A percentile compares a stretch with the other conserved stretches of the same genome.
These are phyloP conservation scores for Ganoderma leucocontextum DNA, from an alignment of 1,284 basidiomycete genomes.

Conservation along the genomic window DNA sequence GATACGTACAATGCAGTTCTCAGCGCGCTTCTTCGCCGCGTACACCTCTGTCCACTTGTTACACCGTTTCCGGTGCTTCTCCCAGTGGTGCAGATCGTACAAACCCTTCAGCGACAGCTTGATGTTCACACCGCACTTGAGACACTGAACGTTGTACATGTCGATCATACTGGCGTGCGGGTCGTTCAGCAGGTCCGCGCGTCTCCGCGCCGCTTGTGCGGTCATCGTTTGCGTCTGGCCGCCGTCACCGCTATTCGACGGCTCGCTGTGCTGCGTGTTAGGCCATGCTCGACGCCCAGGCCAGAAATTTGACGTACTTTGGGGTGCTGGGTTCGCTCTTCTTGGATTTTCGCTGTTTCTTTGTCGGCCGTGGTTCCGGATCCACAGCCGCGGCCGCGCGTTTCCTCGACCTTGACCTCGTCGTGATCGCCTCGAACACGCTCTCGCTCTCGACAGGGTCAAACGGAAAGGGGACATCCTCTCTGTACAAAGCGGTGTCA, in stretches of 20 bases:
- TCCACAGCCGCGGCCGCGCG: background rate
- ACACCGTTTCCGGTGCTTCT: slow-evolving; percentile 66
- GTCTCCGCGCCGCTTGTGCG: slow-evolving; percentile 40
- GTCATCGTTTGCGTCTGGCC: slow-evolving; percentile 16
- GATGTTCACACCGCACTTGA: slow-evolving; percentile 61
- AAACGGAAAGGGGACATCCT: slow-evolving; percentile 1
- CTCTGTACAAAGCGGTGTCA: background rate
- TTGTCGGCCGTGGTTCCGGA: background rate
- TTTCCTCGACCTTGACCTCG: slow-evolving; percentile 6
- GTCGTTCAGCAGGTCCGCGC: slow-evolving; percentile 41
- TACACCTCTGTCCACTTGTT: slow-evolving; percentile 42
- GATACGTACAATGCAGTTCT: slow-evolving; percentile 25
- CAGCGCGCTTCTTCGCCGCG: slow-evolving; percentile 35
- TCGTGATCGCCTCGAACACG: background rate
- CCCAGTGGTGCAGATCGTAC: slow-evolving; percentile 75
- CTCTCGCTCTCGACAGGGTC: background rate
- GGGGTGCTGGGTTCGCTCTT: background rate
- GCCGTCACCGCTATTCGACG: background rate
- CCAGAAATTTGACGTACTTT: background rate
- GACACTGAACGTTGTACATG: slow-evolving; percentile 63
- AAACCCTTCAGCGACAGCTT: slow-evolving; percentile 73
- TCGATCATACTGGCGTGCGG: slow-evolving; percentile 59
- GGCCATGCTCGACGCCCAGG: background rate
- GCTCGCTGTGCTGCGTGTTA: slow-evolving; percentile 6
- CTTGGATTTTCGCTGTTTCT: slow-evolving; percentile 3